A percentile compares a stretch with the other conserved stretches of the same genome.
Conservation (phyloP, 2,329 filamentous ascomycete species). For the Epichloe elymi region DNA sequence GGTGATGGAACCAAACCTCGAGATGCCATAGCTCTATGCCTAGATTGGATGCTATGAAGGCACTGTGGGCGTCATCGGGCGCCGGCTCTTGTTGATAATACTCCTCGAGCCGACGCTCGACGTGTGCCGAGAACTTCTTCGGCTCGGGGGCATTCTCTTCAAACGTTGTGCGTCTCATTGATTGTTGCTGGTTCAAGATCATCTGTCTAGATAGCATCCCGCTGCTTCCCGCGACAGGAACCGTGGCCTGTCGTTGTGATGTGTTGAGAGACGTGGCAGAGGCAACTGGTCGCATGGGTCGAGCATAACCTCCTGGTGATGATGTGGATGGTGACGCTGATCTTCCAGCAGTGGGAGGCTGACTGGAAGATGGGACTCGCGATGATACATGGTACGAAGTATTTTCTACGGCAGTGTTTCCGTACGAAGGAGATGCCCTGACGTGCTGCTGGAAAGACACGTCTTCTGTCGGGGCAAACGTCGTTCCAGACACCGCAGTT, state of each 20-base stretch:
- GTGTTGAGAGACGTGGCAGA: constrained; percentile 13
- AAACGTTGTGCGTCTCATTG: constrained; percentile 26
- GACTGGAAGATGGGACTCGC: constrained; percentile 5
- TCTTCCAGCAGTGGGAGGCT: constrained; percentile 11
- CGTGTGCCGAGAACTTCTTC: constrained; percentile 33
- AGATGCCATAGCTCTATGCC: constrained; percentile 38
- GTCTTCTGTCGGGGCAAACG: constrained; percentile 18
- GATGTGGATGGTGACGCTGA: constrained; percentile 10
- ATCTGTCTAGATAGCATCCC: constrained; percentile 25
- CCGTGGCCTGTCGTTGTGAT: constrained; percentile 11
- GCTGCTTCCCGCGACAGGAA: constrained; percentile 9
- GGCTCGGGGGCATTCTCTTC: constrained; percentile 26
- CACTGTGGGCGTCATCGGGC: constrained; percentile 36
- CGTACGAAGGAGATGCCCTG: not conserved
- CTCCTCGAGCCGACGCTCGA: constrained; percentile 37
- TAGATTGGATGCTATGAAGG: constrained; percentile 41
- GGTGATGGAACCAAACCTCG: constrained; percentile 42
- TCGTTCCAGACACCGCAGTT: constrained; percentile 21
- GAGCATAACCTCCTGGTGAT: constrained; percentile 10
- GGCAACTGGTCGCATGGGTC: constrained; percentile 11
- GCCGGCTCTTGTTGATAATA: constrained; percentile 36
- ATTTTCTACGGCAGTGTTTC: not conserved
- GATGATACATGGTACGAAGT: not conserved
- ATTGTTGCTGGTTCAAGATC: constrained; percentile 33
- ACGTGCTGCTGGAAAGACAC: constrained; percentile 5